Evolutionary conservation across 2,329 filamentous ascomycete species (phyloP).

Genomic region (Xylaria sp.): DNA sequence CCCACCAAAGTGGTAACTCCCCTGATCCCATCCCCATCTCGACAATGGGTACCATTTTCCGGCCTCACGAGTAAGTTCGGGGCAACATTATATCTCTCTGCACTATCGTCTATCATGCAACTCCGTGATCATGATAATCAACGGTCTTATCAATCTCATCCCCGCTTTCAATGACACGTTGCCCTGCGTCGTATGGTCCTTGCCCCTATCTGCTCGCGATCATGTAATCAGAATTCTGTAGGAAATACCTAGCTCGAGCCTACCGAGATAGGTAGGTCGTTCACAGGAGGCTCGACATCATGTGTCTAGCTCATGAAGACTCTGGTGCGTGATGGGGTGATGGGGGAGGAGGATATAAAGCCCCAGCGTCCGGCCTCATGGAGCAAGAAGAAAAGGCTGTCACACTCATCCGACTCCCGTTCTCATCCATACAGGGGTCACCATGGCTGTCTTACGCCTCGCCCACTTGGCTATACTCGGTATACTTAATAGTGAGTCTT

Average conservation of each 20-base stretch:
- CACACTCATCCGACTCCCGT: not conserved
- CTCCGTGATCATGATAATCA: not conserved
- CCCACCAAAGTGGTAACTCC: not conserved
- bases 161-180: conserved; percentile 16
- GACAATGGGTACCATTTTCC: not conserved
- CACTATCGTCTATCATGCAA: not conserved
- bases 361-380: not conserved
- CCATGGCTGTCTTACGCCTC: conserved; percentile 11
- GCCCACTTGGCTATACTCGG: conserved; percentile 10
- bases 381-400: not conserved
- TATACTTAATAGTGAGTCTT: conserved; percentile 20
- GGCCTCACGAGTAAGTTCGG: not conserved
- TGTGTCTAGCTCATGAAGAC: too few relatives aligned
- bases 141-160: conserved; percentile 3
- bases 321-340: too few relatives aligned
- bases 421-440: not conserved
- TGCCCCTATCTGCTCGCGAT: not conserved
- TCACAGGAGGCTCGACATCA: too few relatives aligned
- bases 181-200: not conserved
- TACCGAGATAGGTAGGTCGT: too few relatives aligned
- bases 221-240: not conserved
- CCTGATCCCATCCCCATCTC: not conserved
- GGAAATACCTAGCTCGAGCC: too few relatives aligned
- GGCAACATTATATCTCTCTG: not conserved
- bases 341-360: not conserved